Conservation (phyloP, 1,284 basidiomycete species). For the Lentinula novae-zelandiae region DNA sequence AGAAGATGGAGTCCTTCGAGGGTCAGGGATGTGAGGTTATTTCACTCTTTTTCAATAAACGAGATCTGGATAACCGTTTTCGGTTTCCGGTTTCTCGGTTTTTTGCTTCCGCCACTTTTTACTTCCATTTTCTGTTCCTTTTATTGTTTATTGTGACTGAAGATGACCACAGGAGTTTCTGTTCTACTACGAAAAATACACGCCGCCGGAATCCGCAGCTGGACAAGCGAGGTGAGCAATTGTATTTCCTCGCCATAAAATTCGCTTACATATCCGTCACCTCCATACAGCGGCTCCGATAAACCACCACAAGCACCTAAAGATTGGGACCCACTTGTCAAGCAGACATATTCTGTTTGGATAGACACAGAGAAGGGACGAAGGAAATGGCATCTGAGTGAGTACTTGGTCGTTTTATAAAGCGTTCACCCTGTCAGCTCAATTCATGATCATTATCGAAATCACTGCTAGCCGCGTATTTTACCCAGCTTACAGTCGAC, state of each 20-base stretch:
- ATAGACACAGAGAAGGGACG: constrained; percentile 57
- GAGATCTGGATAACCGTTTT: background rate
- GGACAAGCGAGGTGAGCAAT: constrained; percentile 34
- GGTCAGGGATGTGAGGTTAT: constrained; percentile 63
- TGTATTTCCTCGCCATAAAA: background rate
- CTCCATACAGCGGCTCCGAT: constrained; percentile 4
- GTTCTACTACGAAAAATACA: constrained; percentile 75
- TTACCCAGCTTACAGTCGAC: constrained; percentile 68
- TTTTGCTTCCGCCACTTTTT: constrained; percentile 9
- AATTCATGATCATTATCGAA: background rate
- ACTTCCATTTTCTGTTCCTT: constrained; percentile 7
- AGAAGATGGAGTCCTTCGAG: constrained; percentile 75
- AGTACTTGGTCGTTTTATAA: constrained; percentile 16
- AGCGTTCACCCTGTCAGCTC: constrained; percentile 12
- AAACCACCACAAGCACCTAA: constrained; percentile 47
- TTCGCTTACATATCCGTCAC: background rate
- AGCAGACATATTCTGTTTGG: constrained; percentile 77
- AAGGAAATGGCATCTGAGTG: constrained; percentile 79
- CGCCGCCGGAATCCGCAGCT: constrained; percentile 32
- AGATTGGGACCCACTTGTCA: constrained; percentile 70
- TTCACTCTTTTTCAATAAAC: constrained; percentile 7
- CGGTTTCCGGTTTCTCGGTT: background rate
- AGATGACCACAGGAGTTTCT: constrained; percentile 59
- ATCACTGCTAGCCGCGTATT: constrained; percentile 60
- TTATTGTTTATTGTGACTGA: background rate